Base-by-base conservation (phyloP, 148 eudicot genomes). In the Silene latifolia region DNA sequence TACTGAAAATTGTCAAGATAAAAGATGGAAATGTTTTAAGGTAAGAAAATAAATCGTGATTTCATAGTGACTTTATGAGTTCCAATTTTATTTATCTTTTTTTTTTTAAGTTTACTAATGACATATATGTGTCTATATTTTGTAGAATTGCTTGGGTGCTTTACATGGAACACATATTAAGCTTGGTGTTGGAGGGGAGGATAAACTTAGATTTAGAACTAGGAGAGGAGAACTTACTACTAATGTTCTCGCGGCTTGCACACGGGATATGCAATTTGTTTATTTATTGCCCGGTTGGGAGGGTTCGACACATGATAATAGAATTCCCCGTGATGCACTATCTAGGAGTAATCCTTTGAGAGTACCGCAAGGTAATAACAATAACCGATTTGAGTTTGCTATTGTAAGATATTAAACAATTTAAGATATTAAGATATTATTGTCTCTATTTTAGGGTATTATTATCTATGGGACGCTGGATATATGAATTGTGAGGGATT, bases 401-500 rank as follows among this genome's bases (percentile, higher is more conserved):
- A n/a, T n/a, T n/a, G n/a, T 35, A 35, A 35, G 5, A 35, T 35
- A 35, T 27, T 64, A 64, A 3, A 14, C 2, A 64, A 64, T 35
- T 72, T 25, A 6, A 58, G 24, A 42, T 70, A 46, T 21, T 51
- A 62, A 72, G 8, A 15, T 58, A 35, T 62, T 21, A 42, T 58
- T 42, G 47, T 2, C 25, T 25, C 21, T 0, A 15, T 62, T 61
- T 4, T 73, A 73, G 67, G 57, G 2, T 8, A 42, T 8, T 73
- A 62, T n/a, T 62, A 60, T 46, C 14, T 73, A 42, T 44, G 42
- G 17, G 58, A 73, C 7, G 65, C 35, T 62, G 65, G 67, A 73
- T 73, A 62, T 44, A 73, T 74, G 77, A 63, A 51, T 46, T 74
- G 71, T 53, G 77, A 65, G 47, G 71, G 48, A 7, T 63, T 74